Evolutionary conservation across 176 grass and related monocot genomes (phyloP), one percentile per base, ranked within the genome.

Genomic region (Avena sativa): DNA sequence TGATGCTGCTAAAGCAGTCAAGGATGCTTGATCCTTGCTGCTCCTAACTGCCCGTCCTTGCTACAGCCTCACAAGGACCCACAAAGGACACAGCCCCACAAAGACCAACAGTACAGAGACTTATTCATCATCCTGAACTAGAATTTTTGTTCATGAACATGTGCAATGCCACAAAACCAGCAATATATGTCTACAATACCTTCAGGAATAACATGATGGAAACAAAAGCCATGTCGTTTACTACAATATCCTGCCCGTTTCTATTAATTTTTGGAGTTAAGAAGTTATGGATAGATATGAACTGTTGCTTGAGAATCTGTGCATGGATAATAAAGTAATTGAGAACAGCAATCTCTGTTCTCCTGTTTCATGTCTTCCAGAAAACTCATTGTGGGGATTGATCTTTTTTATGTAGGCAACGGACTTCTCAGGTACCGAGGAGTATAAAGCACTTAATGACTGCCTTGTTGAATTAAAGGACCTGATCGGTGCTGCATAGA

Each of bases 381-480:
- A 92, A 19, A 51, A 74, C 75, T 69, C 58, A 86, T 79, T 36
- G 28, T 83, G 55, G 6, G 21, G 46, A 55, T 28, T 80, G 20
- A 44, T 38, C 77, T 49, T 75, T 7, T 38, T 90, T 87, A 58
- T 89, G 71, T 85, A 93, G 95, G 89, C 93, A 53, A 23, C 51
- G 3, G 88, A 95, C 57, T 98, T 98, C 81, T 78, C 62, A n/a
- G 86, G 86, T n/a, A 92, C 78, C 0, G 81, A 89, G 12, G 95
- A 93, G 78, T 93, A 89, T 71, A 91, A 86, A 81, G 90, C 80
- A 47, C 95, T 98, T 44, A 56, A 85, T 47, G 69, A 25, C 66
- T 98, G 87, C 74, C 93, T 95, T 43, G 64, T 83, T 62, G 91
- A 95, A 81, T 91, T 98, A 62, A 89, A 87, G 67, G 80, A 77